Base-by-base conservation (phyloP, 495 filamentous ascomycete species). In the Aspergillus sclerotiicarbonarius region DNA sequence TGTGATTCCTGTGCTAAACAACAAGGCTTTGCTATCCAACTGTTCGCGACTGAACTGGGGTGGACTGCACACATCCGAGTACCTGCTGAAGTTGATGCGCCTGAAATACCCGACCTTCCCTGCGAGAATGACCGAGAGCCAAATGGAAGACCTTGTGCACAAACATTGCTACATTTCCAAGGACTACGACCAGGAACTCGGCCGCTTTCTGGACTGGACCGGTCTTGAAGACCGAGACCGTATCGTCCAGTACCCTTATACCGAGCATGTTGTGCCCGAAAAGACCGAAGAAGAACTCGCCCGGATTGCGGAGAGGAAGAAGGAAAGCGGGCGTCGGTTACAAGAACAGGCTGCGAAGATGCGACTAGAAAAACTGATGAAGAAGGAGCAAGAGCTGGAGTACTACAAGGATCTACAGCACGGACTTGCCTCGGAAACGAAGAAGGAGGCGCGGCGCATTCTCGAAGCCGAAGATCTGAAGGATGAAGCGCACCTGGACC, bases 321-420 rank as follows among this genome's bases (percentile, higher is more conserved):
- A 93, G 65, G 94, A 98, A 71, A 91, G 90, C 63, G 94, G 94
- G 1, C 82, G 93, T 51, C 79, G 95, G 32, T 71, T 98, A 18
- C 94, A 98, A 67, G 94, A 96, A 64, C 94, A 98, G 67, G 95
- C 94, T 0, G 93, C 94, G 3, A 97, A 95, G 69, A 96, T 96
- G 89, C 84, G 94, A 16, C 73, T 98, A 6, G 95, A 98, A 45
- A 92, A 95, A 71, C 77, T 98, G 20, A 90, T 97, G 66, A 89
- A 89, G 64, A 98, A 97, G 71, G 94, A 98, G 72, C 85, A 96
- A 68, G 93, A 98, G 64, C 74, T 98, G 13, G 93, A 96, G 56
- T 97, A 95, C 69, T 96, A 91, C 78, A 90, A 90, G 66, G 83
- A 91, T 53, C 76, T 98, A 5, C 89, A 92, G 56, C 68, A 73